Conservation (phyloP, 2,329 filamentous ascomycete species). For the Talaromyces pinophilus region DNA sequence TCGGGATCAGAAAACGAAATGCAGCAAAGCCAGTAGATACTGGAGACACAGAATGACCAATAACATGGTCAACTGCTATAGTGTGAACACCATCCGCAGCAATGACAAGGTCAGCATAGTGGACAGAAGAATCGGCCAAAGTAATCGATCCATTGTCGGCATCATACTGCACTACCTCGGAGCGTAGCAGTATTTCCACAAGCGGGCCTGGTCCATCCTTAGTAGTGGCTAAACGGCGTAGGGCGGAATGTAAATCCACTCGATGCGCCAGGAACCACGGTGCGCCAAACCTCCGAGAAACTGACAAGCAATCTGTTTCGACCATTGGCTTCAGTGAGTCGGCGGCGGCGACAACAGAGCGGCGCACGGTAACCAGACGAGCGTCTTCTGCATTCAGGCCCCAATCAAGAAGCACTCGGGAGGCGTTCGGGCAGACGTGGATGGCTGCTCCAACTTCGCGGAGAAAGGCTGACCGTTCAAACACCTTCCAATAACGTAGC, state of each 20-base stretch:
- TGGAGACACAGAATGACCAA: too few species aligned
- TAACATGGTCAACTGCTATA: too few species aligned
- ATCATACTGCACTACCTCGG: neutral
- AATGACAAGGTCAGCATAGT: neutral
- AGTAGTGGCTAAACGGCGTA: neutral
- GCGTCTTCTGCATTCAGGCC: neutral
- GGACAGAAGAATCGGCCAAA: neutral
- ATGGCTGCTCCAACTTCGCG: slow-evolving; percentile 35
- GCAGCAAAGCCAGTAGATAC: too few species aligned
- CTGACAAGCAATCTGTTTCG: neutral
- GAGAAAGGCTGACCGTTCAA: slow-evolving; percentile 11
- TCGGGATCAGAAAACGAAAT: too few species aligned
- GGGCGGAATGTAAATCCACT: neutral
- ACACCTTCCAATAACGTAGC: neutral
- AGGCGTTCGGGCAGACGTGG: slow-evolving; percentile 33
- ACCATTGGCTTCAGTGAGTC: neutral
- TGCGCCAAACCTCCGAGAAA: neutral
- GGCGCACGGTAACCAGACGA: neutral
- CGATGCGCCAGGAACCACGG: neutral
- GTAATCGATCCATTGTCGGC: neutral
- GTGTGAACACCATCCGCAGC: too few species aligned
- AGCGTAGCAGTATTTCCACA: neutral
- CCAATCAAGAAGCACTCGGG: neutral
- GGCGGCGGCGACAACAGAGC: neutral
- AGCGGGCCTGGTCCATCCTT: neutral